Percentiles rank a stretch among this genome's conserved stretches.
These are phyloP conservation scores for Spencermartinsiella ligniputridi DNA, from an alignment of 1,139 yeast species.

Conservation along the genomic window DNA sequence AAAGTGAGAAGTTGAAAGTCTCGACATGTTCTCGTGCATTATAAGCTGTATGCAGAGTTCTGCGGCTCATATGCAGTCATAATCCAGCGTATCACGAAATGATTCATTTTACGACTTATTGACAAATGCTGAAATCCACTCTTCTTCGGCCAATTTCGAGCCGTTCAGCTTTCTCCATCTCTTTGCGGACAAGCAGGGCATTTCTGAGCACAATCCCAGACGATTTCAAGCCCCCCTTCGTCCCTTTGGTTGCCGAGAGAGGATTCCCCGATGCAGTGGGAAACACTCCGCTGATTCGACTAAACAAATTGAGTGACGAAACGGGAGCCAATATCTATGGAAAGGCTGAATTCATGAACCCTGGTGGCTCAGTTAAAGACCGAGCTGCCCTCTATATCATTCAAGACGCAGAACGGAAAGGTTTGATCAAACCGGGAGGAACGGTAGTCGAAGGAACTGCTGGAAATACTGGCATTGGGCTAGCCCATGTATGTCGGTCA, in stretches of 20 bases:
- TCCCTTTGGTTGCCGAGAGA: slow-evolving; percentile 55
- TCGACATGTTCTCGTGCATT: too few relatives aligned
- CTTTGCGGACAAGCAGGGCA: slow-evolving; percentile 2
- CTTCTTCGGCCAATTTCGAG: not conserved
- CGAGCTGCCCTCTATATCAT: slow-evolving; percentile 80
- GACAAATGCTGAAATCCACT: not conserved
- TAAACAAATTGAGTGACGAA: slow-evolving; percentile 56
- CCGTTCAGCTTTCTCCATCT: too few relatives aligned
- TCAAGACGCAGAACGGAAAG: slow-evolving; percentile 72
- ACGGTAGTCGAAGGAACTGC: slow-evolving; percentile 70
- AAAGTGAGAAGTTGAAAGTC: too few relatives aligned
- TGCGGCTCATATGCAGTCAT: too few relatives aligned
- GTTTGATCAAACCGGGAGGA: slow-evolving; percentile 64
- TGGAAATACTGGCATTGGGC: slow-evolving; percentile 84
- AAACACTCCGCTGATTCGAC: slow-evolving; percentile 73
- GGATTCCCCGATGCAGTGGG: slow-evolving; percentile 81
- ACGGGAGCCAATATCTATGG: slow-evolving; percentile 77
- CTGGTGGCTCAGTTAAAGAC: slow-evolving; percentile 92
- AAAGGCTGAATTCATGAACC: slow-evolving; percentile 89
- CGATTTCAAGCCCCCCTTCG: slow-evolving; percentile 40
- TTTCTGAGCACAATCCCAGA: not conserved
- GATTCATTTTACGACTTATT: too few relatives aligned
- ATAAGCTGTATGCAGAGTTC: too few relatives aligned
- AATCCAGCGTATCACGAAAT: too few relatives aligned
- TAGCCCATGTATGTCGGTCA: slow-evolving; percentile 82